These are phyloP conservation scores for Trichoderma sp. DNA, from an alignment of 2,329 filamentous ascomycete species.

Conservation along the genomic window DNA sequence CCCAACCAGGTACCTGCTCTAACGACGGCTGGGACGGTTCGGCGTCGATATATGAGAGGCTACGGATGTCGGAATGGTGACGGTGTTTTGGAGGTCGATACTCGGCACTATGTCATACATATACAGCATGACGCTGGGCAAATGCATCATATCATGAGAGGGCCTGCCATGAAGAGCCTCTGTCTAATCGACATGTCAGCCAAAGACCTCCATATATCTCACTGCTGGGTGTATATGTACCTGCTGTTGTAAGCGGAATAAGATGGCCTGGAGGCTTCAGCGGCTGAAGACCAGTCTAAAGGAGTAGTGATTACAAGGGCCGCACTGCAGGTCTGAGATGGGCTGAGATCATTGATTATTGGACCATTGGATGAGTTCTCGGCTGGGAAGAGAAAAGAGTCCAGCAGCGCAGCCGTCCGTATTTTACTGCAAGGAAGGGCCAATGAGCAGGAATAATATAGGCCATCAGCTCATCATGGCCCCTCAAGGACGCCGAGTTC, in stretches of 20 bases:
- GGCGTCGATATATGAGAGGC: slow-evolving; percentile 23
- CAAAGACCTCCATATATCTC: slow-evolving; percentile 15
- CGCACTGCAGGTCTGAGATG: slow-evolving; percentile 15
- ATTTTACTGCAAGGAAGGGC: slow-evolving; percentile 33
- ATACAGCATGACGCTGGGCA: slow-evolving; percentile 35
- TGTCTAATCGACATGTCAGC: slow-evolving; percentile 25
- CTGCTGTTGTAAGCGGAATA: slow-evolving; percentile 14
- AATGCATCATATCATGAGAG: slow-evolving; percentile 30
- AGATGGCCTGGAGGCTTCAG: slow-evolving; percentile 28
- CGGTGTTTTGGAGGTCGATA: slow-evolving; percentile 33
- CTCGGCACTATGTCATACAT: slow-evolving; percentile 35
- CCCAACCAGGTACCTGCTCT: slow-evolving; percentile 30
- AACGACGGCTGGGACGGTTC: slow-evolving; percentile 10
- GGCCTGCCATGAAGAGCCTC: slow-evolving; percentile 10
- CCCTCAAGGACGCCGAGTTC: slow-evolving; percentile 33
- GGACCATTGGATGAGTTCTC: slow-evolving; percentile 17
- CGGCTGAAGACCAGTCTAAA: slow-evolving; percentile 29
- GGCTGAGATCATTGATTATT: slow-evolving; percentile 18
- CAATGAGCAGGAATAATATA: slow-evolving; percentile 34
- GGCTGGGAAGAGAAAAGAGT: slow-evolving; percentile 14
- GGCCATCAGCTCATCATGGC: slow-evolving; percentile 33
- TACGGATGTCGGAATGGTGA: slow-evolving; percentile 27
- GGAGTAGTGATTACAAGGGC: slow-evolving; percentile 20
- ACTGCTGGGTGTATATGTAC: slow-evolving; percentile 24
- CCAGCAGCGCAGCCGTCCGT: slow-evolving; percentile 29